Conservation (phyloP, 2,329 filamentous ascomycete species). For the Nemania sp. region DNA sequence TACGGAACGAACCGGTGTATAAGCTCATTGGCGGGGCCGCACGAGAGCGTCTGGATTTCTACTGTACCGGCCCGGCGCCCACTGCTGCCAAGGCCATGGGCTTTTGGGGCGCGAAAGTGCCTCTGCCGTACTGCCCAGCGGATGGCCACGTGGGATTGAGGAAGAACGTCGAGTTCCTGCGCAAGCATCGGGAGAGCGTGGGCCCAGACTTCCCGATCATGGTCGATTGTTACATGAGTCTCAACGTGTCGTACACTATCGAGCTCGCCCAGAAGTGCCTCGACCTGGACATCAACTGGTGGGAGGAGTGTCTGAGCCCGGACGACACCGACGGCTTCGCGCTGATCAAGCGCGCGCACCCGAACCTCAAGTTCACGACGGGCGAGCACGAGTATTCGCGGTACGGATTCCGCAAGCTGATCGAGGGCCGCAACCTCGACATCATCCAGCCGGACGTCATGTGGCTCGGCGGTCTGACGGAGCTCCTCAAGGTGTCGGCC, state of each 20-base stretch:
- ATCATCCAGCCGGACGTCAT: slow-evolving; percentile 96
- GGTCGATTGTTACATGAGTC: slow-evolving; percentile 96
- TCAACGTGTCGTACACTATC: slow-evolving; percentile 92
- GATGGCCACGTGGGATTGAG: slow-evolving; percentile 80
- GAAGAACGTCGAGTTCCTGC: slow-evolving; percentile 89
- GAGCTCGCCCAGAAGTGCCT: slow-evolving; percentile 83
- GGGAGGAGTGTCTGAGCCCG: slow-evolving; percentile 90
- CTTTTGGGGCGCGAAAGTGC: slow-evolving; percentile 89
- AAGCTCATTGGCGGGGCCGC: slow-evolving; percentile 93
- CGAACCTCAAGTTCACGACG: slow-evolving; percentile 89
- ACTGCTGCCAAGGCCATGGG: slow-evolving; percentile 80
- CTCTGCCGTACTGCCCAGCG: slow-evolving; percentile 85
- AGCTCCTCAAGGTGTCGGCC: slow-evolving; percentile 85
- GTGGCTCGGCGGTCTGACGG: slow-evolving; percentile 94
- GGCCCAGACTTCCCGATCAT: slow-evolving; percentile 91
- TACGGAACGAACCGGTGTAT: slow-evolving; percentile 91
- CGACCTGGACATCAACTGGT: slow-evolving; percentile 92
- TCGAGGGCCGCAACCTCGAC: slow-evolving; percentile 89
- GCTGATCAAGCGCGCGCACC: slow-evolving; percentile 88
- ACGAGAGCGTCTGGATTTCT: slow-evolving; percentile 81
- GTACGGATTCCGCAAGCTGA: slow-evolving; percentile 92
- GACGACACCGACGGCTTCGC: slow-evolving; percentile 92
- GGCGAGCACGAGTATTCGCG: slow-evolving; percentile 95
- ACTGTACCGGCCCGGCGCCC: slow-evolving; percentile 91
- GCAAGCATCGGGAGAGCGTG: slow-evolving; percentile 80